phyloP scores from a whole-genome alignment of 192 early-diverging fungal species.

The Coemansia sp. region DNA sequence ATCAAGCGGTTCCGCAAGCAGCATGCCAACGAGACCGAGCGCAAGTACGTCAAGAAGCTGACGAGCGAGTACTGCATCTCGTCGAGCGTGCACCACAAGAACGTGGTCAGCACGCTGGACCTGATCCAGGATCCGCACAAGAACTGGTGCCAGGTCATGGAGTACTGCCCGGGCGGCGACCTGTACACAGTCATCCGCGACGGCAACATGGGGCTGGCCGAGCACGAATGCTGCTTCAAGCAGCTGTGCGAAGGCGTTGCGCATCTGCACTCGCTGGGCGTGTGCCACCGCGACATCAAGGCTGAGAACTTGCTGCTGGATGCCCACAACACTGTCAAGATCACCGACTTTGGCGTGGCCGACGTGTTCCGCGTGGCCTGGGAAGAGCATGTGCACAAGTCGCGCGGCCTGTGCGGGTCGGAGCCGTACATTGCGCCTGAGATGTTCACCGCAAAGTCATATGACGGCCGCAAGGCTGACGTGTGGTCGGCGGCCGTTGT shows the following conservation, averaged over 20 bases:
- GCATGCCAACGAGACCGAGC: slow-evolving; percentile 81
- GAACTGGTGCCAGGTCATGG: slow-evolving; percentile 79
- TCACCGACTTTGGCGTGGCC: slow-evolving; percentile 97
- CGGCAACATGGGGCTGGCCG: slow-evolving; percentile 71
- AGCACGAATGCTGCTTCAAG: slow-evolving; percentile 90
- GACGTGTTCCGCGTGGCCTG: slow-evolving; percentile 92
- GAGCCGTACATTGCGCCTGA: slow-evolving; percentile 98
- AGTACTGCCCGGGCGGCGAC: slow-evolving; percentile 92
- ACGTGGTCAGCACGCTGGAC: slow-evolving; percentile 93
- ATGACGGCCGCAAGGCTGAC: slow-evolving; percentile 88
- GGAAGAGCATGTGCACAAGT: slow-evolving; percentile 73
- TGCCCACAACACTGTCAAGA: slow-evolving; percentile 78
- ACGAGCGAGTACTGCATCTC: slow-evolving; percentile 94
- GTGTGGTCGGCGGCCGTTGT: slow-evolving; percentile 95
- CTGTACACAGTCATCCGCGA: slow-evolving; percentile 76
- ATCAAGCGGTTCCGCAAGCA: slow-evolving; percentile 94
- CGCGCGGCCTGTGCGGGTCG: slow-evolving; percentile 88
- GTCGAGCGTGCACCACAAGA: slow-evolving; percentile 84
- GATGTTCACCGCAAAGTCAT: slow-evolving; percentile 70
- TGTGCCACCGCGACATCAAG: slow-evolving; percentile 88
- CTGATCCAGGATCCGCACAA: slow-evolving; percentile 89
- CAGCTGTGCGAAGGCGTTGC: slow-evolving; percentile 87
- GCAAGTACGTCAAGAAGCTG: slow-evolving; percentile 94
- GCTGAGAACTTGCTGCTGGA: slow-evolving; percentile 89
- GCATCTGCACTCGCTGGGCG: slow-evolving; percentile 90